Evolutionary conservation across 1,139 yeast genomes (phyloP), one percentile per base, ranked within the genome.

Genomic region (Chernovozyma sophiae-reginae): DNA sequence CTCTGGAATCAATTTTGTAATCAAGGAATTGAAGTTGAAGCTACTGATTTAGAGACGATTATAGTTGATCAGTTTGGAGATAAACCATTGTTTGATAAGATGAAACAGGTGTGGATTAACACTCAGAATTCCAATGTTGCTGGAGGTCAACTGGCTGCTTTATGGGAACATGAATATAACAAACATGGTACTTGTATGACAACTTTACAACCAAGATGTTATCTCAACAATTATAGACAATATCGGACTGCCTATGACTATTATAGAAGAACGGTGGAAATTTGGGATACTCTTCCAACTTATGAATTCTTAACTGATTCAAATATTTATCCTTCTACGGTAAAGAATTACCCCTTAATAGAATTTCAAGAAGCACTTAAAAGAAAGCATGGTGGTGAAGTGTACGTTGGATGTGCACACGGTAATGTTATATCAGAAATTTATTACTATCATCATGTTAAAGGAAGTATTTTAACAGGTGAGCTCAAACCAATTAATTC

Each of bases 101-200:
- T 68, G 69, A 39, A 49, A 37, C 55, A 51, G 30, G 60, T 57
- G 44, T 68, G 72, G 72, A 43, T 64, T 33, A 65, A 65, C 45
- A 60, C 62, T 38, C 60, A 44, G 19, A 56, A 52, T 42, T 57
- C 65, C 29, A 62, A 63, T 40, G 69, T 64, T 18, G 55, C 53
- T 12, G 49, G 51, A 37, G 57, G 52, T 18, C 55, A 59, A 4
- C 44, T 51, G 32, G 44, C 46, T 16, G 51, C 55, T 24, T 55
- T 68, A 39, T 68, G 74, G 74, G 55, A 55, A 36, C 74, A 67
- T 44, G 72, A 68, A 47, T 68, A 55, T 48, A 66, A 68, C 52
- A 67, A 65, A 48, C 74, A 68, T 44, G 73, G 65, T 31, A 66
- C 73, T n/a, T 68, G 73, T 49, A 62, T 66, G 65, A 62, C 62